phyloP scores from a whole-genome alignment of 2,329 filamentous ascomycete genomes.

The Hirsutella thompsonii region DNA sequence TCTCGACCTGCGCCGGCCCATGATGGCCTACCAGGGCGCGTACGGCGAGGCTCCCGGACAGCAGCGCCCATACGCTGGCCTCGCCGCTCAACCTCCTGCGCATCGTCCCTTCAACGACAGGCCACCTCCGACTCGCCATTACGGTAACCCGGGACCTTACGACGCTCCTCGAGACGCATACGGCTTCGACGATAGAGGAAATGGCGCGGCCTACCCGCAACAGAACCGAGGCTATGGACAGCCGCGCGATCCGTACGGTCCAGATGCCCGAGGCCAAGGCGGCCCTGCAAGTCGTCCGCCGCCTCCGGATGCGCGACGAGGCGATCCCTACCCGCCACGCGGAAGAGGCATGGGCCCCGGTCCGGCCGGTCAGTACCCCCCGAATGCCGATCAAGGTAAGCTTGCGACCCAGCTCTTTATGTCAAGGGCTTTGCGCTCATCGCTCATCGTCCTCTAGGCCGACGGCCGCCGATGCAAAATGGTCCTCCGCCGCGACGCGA shows the following conservation, averaged over 20 bases:
- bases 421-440: neutral
- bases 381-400: constrained; percentile 25
- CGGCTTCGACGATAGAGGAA: constrained; percentile 30
- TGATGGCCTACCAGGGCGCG: constrained; percentile 39
- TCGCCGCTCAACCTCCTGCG: constrained; percentile 12
- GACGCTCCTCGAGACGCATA: constrained; percentile 33
- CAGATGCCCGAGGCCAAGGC: constrained; percentile 11
- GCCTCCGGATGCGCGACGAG: constrained; percentile 30
- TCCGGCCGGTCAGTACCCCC: constrained; percentile 23
- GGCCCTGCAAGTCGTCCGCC: constrained; percentile 27
- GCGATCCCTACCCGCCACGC: constrained; percentile 19
- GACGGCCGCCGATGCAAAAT: constrained; percentile 7
- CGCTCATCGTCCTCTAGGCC: constrained; percentile 7
- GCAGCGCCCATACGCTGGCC: constrained; percentile 35
- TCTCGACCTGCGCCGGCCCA: neutral
- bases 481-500: constrained; percentile 9
- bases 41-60: constrained; percentile 24
- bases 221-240: constrained; percentile 33
- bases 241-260: constrained; percentile 32
- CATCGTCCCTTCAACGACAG: constrained; percentile 21
- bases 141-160: constrained; percentile 26
- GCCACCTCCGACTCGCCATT: constrained; percentile 18
- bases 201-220: constrained; percentile 25
- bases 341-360: constrained; percentile 22
- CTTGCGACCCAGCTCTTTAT: neutral